Base-by-base conservation (phyloP, 768 basidiomycete genomes). In the Omphalotus guepiniiformis region DNA sequence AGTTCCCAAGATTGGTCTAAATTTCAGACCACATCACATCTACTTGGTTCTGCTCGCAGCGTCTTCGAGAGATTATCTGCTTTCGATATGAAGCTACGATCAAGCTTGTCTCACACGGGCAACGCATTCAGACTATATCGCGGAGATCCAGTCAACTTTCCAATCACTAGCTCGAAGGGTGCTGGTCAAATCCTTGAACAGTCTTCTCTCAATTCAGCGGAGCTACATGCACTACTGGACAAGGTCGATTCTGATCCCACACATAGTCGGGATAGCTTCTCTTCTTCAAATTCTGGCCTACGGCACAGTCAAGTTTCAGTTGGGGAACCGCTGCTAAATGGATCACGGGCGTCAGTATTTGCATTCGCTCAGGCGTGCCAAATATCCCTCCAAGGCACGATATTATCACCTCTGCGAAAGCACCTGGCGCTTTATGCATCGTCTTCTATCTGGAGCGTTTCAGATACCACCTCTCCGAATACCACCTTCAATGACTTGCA, bases 1-100 rank as follows among this genome's bases (percentile, higher is more conserved):
- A 84, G 88, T 2, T 69, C 83, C 3, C 82, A 91, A 48, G 94
- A 98, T 63, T 96, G 93, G 91, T 76, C 81, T 2, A 74, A 81
- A 23, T 92, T 97, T 48, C 94, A 96, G 63, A 65, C 80, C 9
- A 82, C 82, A 2, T 65, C 97, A 12, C 90, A 92, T 59, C 74
- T 94, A 30, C 77, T 97, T 32, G 82, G 88, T n/a, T 81, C 88
- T 27, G 86, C 85, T 22, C 80, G 85, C 4, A 75, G 78, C 1
- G 75, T 94, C 15, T 76, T 74, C 29, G 88, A 90, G 32, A 82
- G 85, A 19, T 66, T 93, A 22, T 55, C 60, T 3, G 58, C 63
- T 27, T 92, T 95, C 57, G 92, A 97, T 66, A 65, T 63, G 4
- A 87, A 83, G 53, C 58, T 97, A 39, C 76, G 78, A 41, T 66